These are phyloP conservation scores for Inga laurina DNA, from an alignment of 306 rosid genomes.

Conservation along the genomic window DNA sequence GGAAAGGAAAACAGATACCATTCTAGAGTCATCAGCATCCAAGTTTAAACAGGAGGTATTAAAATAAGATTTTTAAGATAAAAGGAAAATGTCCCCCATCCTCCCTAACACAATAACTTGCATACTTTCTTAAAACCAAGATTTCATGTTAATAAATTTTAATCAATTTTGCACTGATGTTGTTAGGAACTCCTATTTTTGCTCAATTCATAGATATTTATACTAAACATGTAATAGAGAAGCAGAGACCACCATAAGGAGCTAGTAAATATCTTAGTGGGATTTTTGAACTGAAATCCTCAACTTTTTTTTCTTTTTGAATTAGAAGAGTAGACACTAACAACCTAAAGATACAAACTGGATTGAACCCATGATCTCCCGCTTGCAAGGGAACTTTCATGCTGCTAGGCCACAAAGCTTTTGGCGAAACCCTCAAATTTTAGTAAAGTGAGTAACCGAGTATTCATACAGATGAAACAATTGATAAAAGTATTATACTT, in stretches of 20 bases:
- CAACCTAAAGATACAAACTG: too few relatives aligned
- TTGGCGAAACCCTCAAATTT: too few relatives aligned
- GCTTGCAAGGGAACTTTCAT: too few relatives aligned
- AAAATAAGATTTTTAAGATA: neutral
- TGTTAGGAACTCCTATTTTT: neutral
- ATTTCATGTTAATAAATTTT: neutral
- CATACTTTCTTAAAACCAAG: neutral
- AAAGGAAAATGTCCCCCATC: neutral
- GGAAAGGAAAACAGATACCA: neutral
- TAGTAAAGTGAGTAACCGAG: neutral
- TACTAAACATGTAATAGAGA: neutral
- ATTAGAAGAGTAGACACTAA: too few relatives aligned
- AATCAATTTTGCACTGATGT: neutral
- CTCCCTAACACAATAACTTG: neutral
- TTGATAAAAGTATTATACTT: constrained; percentile 7
- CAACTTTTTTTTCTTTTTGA: neutral
- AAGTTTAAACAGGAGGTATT: neutral
- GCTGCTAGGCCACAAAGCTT: too few relatives aligned
- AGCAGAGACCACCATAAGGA: neutral
- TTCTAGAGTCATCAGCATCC: neutral
- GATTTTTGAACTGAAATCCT: neutral
- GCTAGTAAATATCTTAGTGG: neutral
- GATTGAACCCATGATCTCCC: too few relatives aligned
- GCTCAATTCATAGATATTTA: neutral
- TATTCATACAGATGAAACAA: constrained; percentile 12